A percentile compares a stretch with the other conserved stretches of the same genome.
These are phyloP conservation scores for Scheffersomyces lignosus DNA, from an alignment of 805 yeast genomes.

Conservation along the genomic window DNA sequence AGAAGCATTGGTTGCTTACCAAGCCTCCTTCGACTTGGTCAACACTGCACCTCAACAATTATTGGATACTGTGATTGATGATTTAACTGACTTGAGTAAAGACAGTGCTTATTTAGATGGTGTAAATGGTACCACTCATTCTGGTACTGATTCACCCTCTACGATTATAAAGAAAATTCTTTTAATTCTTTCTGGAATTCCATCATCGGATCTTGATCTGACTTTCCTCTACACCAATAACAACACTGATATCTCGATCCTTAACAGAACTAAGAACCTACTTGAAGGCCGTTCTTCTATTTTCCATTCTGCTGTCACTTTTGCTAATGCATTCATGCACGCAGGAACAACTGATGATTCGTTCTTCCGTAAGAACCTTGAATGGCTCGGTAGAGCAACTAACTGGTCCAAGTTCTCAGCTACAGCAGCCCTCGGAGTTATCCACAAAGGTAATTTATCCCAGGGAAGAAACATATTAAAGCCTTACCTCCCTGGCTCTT, in stretches of 20 bases:
- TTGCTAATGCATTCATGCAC: constrained; percentile 91
- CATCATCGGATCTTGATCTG: constrained; percentile 88
- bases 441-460: constrained; percentile 90
- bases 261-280: constrained; percentile 75
- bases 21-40: constrained; percentile 93
- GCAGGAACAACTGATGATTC: constrained; percentile 96
- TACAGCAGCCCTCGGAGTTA: constrained; percentile 96
- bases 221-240: constrained; percentile 86
- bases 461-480: constrained; percentile 85
- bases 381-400: constrained; percentile 96
- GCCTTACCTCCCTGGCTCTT: constrained; percentile 85
- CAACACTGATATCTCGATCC: constrained; percentile 79
- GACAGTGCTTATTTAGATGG: constrained; percentile 22
- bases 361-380: constrained; percentile 84
- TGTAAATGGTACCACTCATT: constrained; percentile 38
- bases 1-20: constrained; percentile 68
- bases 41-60: constrained; percentile 89
- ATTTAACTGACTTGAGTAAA: constrained; percentile 32
- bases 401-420: constrained; percentile 98
- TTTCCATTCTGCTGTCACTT: constrained; percentile 94
- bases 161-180: constrained; percentile 47
- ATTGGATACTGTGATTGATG: constrained; percentile 54
- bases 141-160: constrained; percentile 22
- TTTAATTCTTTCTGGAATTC: constrained; percentile 82
- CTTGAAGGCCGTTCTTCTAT: constrained; percentile 92